phyloP scores from a whole-genome alignment of 352 stramenopile genomes.

The Pythium dissotocum region DNA sequence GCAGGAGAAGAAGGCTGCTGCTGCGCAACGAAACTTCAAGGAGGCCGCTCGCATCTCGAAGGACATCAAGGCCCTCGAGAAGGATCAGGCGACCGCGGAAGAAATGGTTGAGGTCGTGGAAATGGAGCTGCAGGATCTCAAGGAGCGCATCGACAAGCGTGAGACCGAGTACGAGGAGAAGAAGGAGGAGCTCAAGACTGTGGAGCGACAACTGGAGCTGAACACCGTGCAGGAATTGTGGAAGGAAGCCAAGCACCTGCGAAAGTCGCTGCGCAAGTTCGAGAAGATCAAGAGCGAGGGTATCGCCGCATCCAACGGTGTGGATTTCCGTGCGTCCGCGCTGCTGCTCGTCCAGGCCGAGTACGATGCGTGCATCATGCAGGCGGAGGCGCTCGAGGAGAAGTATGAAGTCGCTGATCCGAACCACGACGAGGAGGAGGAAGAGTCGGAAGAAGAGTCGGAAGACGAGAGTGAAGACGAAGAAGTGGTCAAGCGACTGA shows the following conservation, averaged over 20 bases:
- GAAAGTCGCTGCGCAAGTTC: slow-evolving; percentile 60
- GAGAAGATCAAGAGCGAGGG: slow-evolving; percentile 70
- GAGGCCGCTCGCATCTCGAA: slow-evolving; percentile 84
- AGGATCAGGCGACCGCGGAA: slow-evolving; percentile 75
- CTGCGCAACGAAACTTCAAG: slow-evolving; percentile 85
- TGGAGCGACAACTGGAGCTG: slow-evolving; percentile 78
- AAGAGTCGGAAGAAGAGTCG: slow-evolving; percentile 44
- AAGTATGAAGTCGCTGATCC: slow-evolving; percentile 73
- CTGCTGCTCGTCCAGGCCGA: slow-evolving; percentile 76
- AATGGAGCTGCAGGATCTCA: slow-evolving; percentile 81
- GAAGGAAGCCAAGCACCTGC: slow-evolving; percentile 71
- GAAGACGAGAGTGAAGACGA: slow-evolving; percentile 46
- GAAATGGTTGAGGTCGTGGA: slow-evolving; percentile 83
- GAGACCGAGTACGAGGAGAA: slow-evolving; percentile 72
- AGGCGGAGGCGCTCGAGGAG: slow-evolving; percentile 63
- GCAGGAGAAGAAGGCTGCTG: slow-evolving; percentile 78
- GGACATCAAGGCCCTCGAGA: slow-evolving; percentile 86
- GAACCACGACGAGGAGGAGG: slow-evolving; percentile 52
- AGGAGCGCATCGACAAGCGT: slow-evolving; percentile 71
- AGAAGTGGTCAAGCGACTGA: slow-evolving; percentile 31
- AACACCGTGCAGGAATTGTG: slow-evolving; percentile 70
- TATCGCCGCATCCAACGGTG: slow-evolving; percentile 46
- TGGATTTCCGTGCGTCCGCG: slow-evolving; percentile 69
- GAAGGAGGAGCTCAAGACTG: slow-evolving; percentile 69
- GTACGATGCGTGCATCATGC: slow-evolving; percentile 64